Conservation (phyloP, 495 filamentous ascomycete genomes). For the Penicillium daleae region DNA sequence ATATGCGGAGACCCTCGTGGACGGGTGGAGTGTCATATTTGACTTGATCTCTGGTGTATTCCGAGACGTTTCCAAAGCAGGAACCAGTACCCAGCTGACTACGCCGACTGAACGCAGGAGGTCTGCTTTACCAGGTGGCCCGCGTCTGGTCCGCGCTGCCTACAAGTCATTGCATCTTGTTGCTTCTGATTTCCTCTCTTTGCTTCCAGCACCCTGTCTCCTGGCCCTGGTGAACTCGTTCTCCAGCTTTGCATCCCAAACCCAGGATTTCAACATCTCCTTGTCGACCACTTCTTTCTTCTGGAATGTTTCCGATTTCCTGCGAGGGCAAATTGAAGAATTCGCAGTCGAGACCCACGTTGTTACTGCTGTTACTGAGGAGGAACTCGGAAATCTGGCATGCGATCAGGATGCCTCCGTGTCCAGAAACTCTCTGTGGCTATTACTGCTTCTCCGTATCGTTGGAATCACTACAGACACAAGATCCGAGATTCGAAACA, state of each 20-base stretch:
- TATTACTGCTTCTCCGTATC: slow-evolving; percentile 78
- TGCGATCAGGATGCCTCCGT: slow-evolving; percentile 40
- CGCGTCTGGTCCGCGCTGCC: slow-evolving; percentile 76
- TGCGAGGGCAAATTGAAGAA: slow-evolving; percentile 54
- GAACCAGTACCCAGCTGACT: slow-evolving; percentile 22
- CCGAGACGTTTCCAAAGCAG: slow-evolving; percentile 40
- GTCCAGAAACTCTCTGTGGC: slow-evolving; percentile 71
- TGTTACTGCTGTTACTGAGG: slow-evolving; percentile 44
- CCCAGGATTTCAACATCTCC: slow-evolving; percentile 93
- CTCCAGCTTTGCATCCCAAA: slow-evolving; percentile 81
- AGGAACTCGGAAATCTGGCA: slow-evolving; percentile 40
- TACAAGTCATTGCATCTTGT: slow-evolving; percentile 90
- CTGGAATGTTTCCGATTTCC: slow-evolving; percentile 90
- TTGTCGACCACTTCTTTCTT: slow-evolving; percentile 93
- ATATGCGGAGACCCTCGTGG: slow-evolving; percentile 78
- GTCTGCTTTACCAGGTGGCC: slow-evolving; percentile 58
- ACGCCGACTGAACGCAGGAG: slow-evolving; percentile 27
- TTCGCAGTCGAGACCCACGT: slow-evolving; percentile 51
- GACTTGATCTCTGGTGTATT: slow-evolving; percentile 86
- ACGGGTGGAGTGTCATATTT: slow-evolving; percentile 85
- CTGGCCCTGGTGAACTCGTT: slow-evolving; percentile 86
- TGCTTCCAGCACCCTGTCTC: slow-evolving; percentile 77
- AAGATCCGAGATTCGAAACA: slow-evolving; percentile 86
- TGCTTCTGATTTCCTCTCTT: slow-evolving; percentile 87
- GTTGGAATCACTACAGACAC: slow-evolving; percentile 76